Percentiles rank a stretch among this genome's conserved stretches.
phyloP scores from a whole-genome alignment of 202 grass and related monocot species.

The Schoenoplectus triqueter region DNA sequence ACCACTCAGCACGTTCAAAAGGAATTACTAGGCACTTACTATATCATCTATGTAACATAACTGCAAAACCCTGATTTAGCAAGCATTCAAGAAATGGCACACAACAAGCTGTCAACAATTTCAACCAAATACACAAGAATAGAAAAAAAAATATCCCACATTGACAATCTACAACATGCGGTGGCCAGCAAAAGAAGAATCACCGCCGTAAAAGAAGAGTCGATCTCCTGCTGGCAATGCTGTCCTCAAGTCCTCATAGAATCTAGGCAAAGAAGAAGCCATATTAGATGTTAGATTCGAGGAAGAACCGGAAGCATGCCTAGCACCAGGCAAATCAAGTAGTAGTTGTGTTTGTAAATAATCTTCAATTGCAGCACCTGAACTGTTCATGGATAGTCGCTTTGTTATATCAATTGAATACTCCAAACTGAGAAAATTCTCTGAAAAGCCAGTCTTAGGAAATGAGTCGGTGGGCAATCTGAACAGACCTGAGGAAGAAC shows the following conservation, averaged over 20 bases:
- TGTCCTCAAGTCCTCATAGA: slow-evolving; percentile 38
- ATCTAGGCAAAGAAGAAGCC: slow-evolving; percentile 25
- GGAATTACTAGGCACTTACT: slow-evolving; percentile 16
- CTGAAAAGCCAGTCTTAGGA: slow-evolving; percentile 27
- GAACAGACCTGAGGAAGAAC: slow-evolving; percentile 55
- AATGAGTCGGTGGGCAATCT: slow-evolving; percentile 77
- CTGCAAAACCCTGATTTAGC: not conserved
- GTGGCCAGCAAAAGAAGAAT: slow-evolving; percentile 46
- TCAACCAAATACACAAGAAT: not conserved
- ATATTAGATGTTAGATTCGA: slow-evolving; percentile 30
- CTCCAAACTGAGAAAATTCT: slow-evolving; percentile 28
- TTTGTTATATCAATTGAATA: slow-evolving; percentile 44
- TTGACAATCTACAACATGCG: slow-evolving; percentile 46
- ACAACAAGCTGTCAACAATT: slow-evolving; percentile 34
- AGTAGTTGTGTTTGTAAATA: slow-evolving; percentile 27
- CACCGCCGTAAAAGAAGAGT: slow-evolving; percentile 56
- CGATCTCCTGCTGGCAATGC: slow-evolving; percentile 40
- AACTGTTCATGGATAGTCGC: slow-evolving; percentile 31
- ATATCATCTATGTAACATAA: slow-evolving; percentile 28
- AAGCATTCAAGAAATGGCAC: slow-evolving; percentile 28
- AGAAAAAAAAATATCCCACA: not conserved
- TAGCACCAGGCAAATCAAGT: slow-evolving; percentile 46
- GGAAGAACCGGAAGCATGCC: slow-evolving; percentile 35
- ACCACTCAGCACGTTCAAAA: not conserved
- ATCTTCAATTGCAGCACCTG: slow-evolving; percentile 39